Evolutionary conservation across 1,284 basidiomycete genomes (phyloP).

Genomic region (Cutaneotrichosporon sp.): DNA sequence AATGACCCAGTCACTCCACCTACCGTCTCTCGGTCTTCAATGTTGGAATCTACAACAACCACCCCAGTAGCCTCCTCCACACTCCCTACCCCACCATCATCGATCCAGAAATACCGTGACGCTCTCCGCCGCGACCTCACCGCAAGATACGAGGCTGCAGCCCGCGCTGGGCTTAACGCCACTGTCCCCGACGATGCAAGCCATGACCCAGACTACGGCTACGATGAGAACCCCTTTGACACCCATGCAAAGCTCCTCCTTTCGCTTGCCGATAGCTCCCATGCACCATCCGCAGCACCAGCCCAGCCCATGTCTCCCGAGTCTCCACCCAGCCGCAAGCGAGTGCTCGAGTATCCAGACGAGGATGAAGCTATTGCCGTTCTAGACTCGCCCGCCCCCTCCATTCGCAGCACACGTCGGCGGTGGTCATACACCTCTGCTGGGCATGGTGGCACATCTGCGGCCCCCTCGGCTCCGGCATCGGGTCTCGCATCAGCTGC

Average conservation of each 20-base stretch:
- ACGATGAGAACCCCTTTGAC: conserved; percentile 23
- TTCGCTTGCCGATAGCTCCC: background rate
- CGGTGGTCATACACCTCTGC: background rate
- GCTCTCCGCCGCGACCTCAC: conserved; percentile 13
- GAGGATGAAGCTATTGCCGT: background rate
- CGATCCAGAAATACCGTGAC: conserved; percentile 18
- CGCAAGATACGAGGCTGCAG: conserved; percentile 12
- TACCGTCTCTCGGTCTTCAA: background rate
- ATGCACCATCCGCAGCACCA: background rate
- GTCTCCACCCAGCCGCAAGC: background rate
- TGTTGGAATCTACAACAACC: background rate
- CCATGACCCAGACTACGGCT: conserved; percentile 19
- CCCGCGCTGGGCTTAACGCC: conserved; percentile 4
- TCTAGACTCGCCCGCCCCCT: conserved; percentile 7
- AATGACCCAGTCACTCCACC: background rate
- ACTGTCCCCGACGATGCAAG: conserved; percentile 1
- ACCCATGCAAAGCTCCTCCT: conserved; percentile 11
- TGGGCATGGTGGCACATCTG: background rate
- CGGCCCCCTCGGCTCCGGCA: background rate
- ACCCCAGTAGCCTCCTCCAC: background rate
- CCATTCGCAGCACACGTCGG: background rate
- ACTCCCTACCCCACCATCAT: conserved; percentile 4
- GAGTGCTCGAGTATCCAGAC: background rate
- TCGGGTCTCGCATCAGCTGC: background rate
- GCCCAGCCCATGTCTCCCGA: background rate